Conservation (phyloP, 2,329 filamentous ascomycete genomes). For the Clarireedia hainanense region DNA sequence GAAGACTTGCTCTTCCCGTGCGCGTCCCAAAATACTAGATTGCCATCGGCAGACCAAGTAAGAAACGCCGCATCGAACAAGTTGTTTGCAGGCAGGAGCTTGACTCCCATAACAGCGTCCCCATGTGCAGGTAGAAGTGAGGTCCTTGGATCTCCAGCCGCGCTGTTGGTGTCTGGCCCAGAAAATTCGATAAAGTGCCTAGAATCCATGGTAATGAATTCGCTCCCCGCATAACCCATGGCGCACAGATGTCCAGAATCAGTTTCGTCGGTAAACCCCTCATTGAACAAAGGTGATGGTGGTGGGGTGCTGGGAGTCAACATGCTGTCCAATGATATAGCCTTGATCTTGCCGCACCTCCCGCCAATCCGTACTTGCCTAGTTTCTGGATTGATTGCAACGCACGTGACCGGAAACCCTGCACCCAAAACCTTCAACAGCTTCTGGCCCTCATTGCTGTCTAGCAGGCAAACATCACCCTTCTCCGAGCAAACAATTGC, state of each 20-base stretch:
- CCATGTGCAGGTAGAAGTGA: conserved; percentile 52
- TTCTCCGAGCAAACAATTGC: conserved; percentile 80
- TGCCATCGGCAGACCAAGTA: conserved; percentile 80
- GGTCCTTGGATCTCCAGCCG: conserved; percentile 34
- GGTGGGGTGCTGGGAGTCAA: conserved; percentile 25
- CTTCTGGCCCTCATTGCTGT: conserved; percentile 63
- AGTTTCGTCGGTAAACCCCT: conserved; percentile 11
- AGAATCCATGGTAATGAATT: conserved; percentile 68
- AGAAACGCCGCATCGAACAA: conserved; percentile 64
- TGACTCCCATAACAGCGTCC: conserved; percentile 65
- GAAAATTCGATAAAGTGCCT: conserved; percentile 65
- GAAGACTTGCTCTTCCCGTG: conserved; percentile 61
- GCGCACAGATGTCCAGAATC: conserved; percentile 45
- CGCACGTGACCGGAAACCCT: conserved; percentile 47
- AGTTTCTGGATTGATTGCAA: conserved; percentile 30
- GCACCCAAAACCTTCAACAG: conserved; percentile 58
- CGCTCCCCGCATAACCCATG: conserved; percentile 59
- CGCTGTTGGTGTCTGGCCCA: conserved; percentile 24
- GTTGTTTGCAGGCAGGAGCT: conserved; percentile 53
- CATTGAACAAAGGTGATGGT: conserved; percentile 22
- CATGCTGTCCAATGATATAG: conserved; percentile 41
- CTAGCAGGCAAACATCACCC: conserved; percentile 84
- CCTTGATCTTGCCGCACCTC: conserved; percentile 35
- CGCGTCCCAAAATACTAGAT: conserved; percentile 73
- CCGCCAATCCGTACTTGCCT: conserved; percentile 32